Evolutionary conservation across 192 early-diverging fungal genomes (phyloP), one percentile per base, ranked within the genome.

Genomic region (Coemansia sp.): DNA sequence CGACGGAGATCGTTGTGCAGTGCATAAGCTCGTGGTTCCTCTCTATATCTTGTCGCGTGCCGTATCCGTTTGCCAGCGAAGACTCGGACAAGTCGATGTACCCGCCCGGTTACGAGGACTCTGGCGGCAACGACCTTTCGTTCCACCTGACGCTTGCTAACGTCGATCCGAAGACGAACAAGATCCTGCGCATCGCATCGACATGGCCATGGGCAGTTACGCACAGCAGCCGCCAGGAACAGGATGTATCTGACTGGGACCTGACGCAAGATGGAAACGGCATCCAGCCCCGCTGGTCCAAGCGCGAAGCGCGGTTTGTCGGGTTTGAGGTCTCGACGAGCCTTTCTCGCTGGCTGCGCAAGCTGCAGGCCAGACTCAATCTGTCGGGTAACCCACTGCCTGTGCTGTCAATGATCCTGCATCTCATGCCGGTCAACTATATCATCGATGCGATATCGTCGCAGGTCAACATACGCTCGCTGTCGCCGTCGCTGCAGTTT

Each of bases 61-160:
- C 76, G 2, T 66, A 64, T 30, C 65, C 74, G 31, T 70, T 70
- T 67, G 68, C 61, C 38, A 62, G 30, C 33, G 73, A 70, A 20
- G 67, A 70, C 29, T 57, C 20, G 20, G 64, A 55, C 53, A 60
- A 53, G 40, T 67, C 62, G 6, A 54, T 61, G 57, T 68, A 74
- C 29, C 65, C 72, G 58, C 66, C 66, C 4, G 65, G 52, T 2
- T 74, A 67, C 27, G 55, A 59, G 47, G 67, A 68, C 19, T 65
- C 72, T 8, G 67, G 72, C 10, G 72, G 72, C 52, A 67, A 40
- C 28, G 69, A 78, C 44, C 30, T 79, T 55, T 61, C 75, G 29
- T 79, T 58, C 56, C 75, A 79, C 27, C 40, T 79, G 55, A 79
- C 75, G 29, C 42, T 79, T 55, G 75, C 75, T n/a, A 70, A 79